A percentile compares a stretch with the other conserved stretches of the same genome.
Evolutionary conservation across 2,329 filamentous ascomycete species (phyloP).

Genomic region (Curvularia hawaiiensis): DNA sequence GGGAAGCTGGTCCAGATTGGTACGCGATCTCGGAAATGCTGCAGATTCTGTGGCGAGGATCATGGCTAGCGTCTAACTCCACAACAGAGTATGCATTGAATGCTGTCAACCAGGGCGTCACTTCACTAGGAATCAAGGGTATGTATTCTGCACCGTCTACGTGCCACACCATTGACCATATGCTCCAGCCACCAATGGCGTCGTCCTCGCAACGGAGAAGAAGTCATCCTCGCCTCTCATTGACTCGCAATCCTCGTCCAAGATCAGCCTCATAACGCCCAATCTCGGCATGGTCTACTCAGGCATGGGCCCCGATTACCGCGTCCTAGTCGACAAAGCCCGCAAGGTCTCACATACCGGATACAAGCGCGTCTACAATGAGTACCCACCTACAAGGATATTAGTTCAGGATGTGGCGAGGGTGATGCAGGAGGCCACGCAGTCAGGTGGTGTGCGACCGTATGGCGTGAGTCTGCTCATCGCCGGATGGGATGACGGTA

Average conservation of each 20-base stretch:
- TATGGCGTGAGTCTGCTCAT: conserved; percentile 96
- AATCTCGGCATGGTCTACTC: conserved; percentile 99
- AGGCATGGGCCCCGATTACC: conserved; percentile 98
- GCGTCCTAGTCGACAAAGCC: conserved; percentile 95
- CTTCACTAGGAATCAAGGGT: conserved; percentile 98
- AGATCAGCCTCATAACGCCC: conserved; percentile 96
- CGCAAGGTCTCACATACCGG: conserved; percentile 97
- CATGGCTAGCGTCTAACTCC: conserved; percentile 22
- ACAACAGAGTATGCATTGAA: conserved; percentile 93
- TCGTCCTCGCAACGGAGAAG: conserved; percentile 98
- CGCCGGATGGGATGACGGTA: conserved; percentile 96
- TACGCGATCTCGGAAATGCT: conserved; percentile 48
- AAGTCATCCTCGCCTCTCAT: conserved; percentile 98
- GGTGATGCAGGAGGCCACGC: conserved; percentile 98
- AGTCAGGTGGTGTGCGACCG: conserved; percentile 94
- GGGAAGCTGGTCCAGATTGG: conserved; percentile 99
- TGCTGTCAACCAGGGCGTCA: conserved; percentile 98
- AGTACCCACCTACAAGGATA: conserved; percentile 99
- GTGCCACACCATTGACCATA: conserved; percentile 10
- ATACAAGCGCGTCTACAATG: conserved; percentile 99
- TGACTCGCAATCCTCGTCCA: conserved; percentile 91
- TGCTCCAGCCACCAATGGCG: conserved; percentile 88
- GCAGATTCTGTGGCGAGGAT: background rate
- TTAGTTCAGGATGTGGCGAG: conserved; percentile 97
- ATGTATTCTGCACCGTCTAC: conserved; percentile 25